These are phyloP conservation scores for Colletotrichum costaricense DNA, from an alignment of 2,329 filamentous ascomycete genomes.

Conservation along the genomic window DNA sequence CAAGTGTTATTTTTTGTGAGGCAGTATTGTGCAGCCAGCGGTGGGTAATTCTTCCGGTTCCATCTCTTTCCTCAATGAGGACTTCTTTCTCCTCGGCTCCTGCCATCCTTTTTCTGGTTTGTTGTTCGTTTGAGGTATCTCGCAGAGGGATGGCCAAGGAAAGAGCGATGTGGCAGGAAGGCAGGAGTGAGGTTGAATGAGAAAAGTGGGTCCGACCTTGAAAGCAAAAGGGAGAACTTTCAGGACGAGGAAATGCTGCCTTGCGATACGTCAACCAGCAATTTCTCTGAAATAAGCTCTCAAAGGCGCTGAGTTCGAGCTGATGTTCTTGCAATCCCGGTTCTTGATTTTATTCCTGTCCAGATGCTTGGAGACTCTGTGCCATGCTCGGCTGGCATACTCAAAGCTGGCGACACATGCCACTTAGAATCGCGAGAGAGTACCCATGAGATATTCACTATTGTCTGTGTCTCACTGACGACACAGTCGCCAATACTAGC, in stretches of 20 bases:
- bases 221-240: background rate
- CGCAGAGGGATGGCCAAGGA: background rate
- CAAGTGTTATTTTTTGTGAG: background rate
- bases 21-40: slow-evolving; percentile 20
- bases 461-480: background rate
- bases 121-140: background rate
- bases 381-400: background rate
- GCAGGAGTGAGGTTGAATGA: background rate
- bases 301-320: too few relatives aligned
- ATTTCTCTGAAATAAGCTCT: background rate
- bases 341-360: background rate
- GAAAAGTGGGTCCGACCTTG: background rate
- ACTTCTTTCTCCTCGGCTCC: background rate
- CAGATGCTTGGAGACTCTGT: background rate
- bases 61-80: slow-evolving; percentile 23
- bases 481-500: background rate
- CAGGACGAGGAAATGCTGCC: background rate
- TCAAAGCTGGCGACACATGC: background rate
- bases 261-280: background rate
- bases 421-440: too few relatives aligned
- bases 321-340: too few relatives aligned
- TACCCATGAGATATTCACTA: too few relatives aligned
- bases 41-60: slow-evolving; percentile 1
- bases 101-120: background rate
- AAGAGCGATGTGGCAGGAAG: background rate